Evolutionary conservation across 305 asterid genomes (phyloP).

Genomic region (Fraxinus angustifolia): DNA sequence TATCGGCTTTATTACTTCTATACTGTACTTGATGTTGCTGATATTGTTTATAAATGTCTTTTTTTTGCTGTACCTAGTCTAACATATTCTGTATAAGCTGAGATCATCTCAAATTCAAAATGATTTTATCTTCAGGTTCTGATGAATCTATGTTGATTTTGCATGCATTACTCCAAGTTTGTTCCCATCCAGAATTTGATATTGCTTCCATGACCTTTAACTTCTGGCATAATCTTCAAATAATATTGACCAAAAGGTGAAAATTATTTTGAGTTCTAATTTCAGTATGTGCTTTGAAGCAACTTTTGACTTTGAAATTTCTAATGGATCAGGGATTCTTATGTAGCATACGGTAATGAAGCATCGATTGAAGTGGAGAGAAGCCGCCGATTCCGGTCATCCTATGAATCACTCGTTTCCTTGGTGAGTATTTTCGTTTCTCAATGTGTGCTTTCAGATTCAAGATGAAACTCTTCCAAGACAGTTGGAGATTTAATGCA

Average conservation of each 20-base stretch:
- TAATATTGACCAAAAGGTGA: conserved; percentile 74
- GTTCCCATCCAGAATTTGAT: conserved; percentile 95
- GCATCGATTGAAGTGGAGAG: conserved; percentile 66
- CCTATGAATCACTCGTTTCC: conserved; percentile 82
- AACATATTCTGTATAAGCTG: not conserved
- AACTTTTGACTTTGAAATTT: conserved; percentile 29
- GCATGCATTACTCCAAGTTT: conserved; percentile 90
- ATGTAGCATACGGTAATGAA: conserved; percentile 52
- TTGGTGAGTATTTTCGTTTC: conserved; percentile 58
- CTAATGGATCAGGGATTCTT: conserved; percentile 58
- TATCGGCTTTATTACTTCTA: conserved; percentile 17
- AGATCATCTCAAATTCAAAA: conserved; percentile 18
- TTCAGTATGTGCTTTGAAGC: conserved; percentile 16
- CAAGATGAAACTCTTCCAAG: conserved; percentile 15
- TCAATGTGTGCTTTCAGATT: conserved; percentile 7
- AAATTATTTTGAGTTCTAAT: conserved; percentile 21
- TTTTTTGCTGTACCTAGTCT: not conserved
- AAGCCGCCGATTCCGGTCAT: conserved; percentile 59
- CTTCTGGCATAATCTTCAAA: conserved; percentile 97
- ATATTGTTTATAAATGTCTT: not conserved
- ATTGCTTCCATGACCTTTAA: conserved; percentile 98
- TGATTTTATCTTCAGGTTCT: conserved; percentile 65
- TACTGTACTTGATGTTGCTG: conserved; percentile 2
- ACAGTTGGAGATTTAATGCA: conserved; percentile 10
- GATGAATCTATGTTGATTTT: conserved; percentile 92